Evolutionary conservation across 73 alveolate species (phyloP).

Genomic region (Paramecium caudatum): DNA sequence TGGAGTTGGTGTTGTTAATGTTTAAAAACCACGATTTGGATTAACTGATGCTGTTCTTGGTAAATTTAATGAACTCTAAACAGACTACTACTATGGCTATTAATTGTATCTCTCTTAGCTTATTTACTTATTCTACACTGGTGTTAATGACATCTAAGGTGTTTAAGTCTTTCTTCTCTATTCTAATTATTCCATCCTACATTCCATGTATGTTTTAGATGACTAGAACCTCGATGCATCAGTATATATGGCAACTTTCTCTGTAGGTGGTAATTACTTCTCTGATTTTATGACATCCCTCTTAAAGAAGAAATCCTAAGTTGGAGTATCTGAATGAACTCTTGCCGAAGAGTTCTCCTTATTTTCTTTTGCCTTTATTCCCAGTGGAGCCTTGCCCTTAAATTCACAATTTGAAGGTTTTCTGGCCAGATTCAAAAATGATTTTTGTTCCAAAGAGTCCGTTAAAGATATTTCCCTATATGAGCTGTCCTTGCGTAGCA

Average conservation of each 20-base stretch:
- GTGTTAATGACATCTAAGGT: constrained; percentile 26
- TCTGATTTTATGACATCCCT: constrained; percentile 18
- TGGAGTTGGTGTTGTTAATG: not conserved
- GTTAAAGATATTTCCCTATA: constrained; percentile 50
- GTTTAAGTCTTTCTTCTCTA: constrained; percentile 48
- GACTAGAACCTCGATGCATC: constrained; percentile 56
- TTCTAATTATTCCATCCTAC: constrained; percentile 61
- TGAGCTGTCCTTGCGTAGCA: constrained; percentile 61
- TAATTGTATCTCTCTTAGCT: constrained; percentile 56
- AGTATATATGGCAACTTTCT: not conserved
- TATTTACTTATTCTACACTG: constrained; percentile 40
- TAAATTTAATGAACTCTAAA: constrained; percentile 5
- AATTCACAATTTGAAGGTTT: constrained; percentile 32
- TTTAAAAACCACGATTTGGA: not conserved
- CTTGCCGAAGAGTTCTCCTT: constrained; percentile 66
- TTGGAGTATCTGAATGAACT: constrained; percentile 54
- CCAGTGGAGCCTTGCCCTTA: constrained; percentile 24
- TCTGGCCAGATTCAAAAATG: constrained; percentile 32
- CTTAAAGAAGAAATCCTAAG: constrained; percentile 55
- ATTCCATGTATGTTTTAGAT: constrained; percentile 43
- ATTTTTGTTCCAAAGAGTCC: constrained; percentile 53
- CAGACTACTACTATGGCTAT: not conserved
- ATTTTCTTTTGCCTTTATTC: constrained; percentile 46
- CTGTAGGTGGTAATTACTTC: not conserved
- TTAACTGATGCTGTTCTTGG: not conserved